Conservation (phyloP, 192 early-diverging fungal genomes). For the Coemansia brasiliensis region DNA sequence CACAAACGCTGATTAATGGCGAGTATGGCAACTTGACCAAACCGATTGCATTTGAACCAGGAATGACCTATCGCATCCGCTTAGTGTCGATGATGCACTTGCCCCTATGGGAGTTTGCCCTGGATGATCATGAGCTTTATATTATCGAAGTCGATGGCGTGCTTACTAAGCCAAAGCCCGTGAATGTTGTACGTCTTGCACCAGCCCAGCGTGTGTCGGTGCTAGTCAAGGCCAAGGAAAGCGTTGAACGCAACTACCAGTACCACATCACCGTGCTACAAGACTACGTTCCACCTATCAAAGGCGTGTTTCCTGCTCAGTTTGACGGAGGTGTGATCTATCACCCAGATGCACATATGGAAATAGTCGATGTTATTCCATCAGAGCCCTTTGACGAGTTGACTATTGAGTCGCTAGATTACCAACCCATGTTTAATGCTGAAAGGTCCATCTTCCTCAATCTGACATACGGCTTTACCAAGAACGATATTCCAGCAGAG, state of each 20-base stretch:
- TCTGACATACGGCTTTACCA: slow-evolving; percentile 59
- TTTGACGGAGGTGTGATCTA: slow-evolving; percentile 61
- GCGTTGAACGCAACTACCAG: slow-evolving; percentile 61
- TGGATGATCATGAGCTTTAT: slow-evolving; percentile 73
- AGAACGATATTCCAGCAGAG: slow-evolving; percentile 66
- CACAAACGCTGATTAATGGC: slow-evolving; percentile 69
- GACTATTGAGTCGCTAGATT: slow-evolving; percentile 54
- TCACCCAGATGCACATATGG: slow-evolving; percentile 11
- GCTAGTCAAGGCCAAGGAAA: slow-evolving; percentile 68
- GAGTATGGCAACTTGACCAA: slow-evolving; percentile 31
- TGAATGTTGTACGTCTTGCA: slow-evolving; percentile 58
- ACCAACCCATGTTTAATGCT: slow-evolving; percentile 48
- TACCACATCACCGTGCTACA: slow-evolving; percentile 71
- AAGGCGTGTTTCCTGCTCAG: slow-evolving; percentile 55
- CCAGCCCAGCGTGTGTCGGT: slow-evolving; percentile 80
- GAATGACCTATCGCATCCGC: slow-evolving; percentile 79
- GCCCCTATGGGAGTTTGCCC: slow-evolving; percentile 67
- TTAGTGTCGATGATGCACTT: slow-evolving; percentile 76
- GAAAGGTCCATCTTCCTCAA: slow-evolving; percentile 59
- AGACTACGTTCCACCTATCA: slow-evolving; percentile 67
- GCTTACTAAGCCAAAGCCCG: slow-evolving; percentile 59
- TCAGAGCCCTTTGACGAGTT: slow-evolving; percentile 46
- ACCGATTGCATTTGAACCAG: slow-evolving; percentile 62
- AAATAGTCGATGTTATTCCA: slow-evolving; percentile 12
- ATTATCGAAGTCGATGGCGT: slow-evolving; percentile 81